Evolutionary conservation across 345 rosid species (phyloP).

Genomic region (Luvunga scandens): DNA sequence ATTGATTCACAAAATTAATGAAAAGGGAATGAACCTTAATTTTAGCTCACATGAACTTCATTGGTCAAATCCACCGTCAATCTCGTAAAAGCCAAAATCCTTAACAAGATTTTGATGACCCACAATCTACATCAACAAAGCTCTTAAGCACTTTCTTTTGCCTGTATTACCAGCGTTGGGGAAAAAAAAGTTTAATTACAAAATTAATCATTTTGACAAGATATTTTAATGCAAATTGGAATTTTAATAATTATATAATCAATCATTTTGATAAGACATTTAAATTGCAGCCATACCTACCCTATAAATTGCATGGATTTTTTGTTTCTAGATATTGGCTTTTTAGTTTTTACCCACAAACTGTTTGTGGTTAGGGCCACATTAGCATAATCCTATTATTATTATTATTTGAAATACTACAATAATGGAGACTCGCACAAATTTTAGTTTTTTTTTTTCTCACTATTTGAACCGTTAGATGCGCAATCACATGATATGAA

Average conservation of each 20-base stretch:
- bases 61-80: slow-evolving; percentile 4
- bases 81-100: slow-evolving; percentile 10
- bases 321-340: not conserved
- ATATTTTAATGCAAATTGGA: not conserved
- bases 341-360: not conserved
- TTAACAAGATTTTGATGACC: slow-evolving; percentile 1
- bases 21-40: slow-evolving; percentile 8
- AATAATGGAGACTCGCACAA: too few relatives aligned
- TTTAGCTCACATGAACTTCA: not conserved
- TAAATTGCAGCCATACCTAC: not conserved
- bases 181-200: not conserved
- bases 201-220: not conserved
- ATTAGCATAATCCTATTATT: not conserved
- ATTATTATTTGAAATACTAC: too few relatives aligned
- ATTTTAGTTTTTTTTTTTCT: too few relatives aligned
- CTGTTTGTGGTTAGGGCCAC: not conserved
- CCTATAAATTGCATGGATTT: not conserved
- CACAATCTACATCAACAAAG: slow-evolving; percentile 2
- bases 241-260: not conserved
- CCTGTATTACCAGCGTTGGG: not conserved
- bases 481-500: not conserved
- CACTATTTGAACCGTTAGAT: not conserved
- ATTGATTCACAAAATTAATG: not conserved
- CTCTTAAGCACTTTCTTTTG: not conserved
- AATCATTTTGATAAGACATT: not conserved